Percentiles rank a stretch among this genome's conserved stretches.
These are phyloP conservation scores for Podaxis mareebaensis DNA, from an alignment of 768 basidiomycete species.

Conservation along the genomic window DNA sequence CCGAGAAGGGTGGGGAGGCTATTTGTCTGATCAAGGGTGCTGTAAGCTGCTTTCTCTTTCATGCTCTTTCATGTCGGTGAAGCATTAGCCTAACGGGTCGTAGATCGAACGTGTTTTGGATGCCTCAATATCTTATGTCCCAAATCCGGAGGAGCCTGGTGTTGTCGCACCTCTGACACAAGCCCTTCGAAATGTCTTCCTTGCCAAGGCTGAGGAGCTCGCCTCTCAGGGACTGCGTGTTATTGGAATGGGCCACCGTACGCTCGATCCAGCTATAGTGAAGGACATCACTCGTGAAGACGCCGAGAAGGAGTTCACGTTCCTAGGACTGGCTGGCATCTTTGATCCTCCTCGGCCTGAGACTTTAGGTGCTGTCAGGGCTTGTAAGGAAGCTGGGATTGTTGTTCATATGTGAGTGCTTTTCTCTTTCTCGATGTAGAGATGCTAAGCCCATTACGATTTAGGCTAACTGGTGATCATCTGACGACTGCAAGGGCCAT, in stretches of 20 bases:
- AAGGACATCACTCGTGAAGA: slow-evolving; percentile 37
- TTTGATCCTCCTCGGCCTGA: slow-evolving; percentile 59
- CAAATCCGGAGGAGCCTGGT: slow-evolving; percentile 27
- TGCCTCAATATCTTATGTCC: slow-evolving; percentile 37
- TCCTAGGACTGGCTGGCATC: slow-evolving; percentile 58
- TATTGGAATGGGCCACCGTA: slow-evolving; percentile 35
- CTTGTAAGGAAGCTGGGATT: slow-evolving; percentile 53
- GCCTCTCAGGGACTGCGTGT: slow-evolving; percentile 43
- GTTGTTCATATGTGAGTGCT: slow-evolving; percentile 41
- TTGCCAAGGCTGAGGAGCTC: slow-evolving; percentile 36
- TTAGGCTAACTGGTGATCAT: slow-evolving; percentile 56
- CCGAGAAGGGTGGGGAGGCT: slow-evolving; percentile 22
- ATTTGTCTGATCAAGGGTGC: slow-evolving; percentile 38
- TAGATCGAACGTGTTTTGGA: slow-evolving; percentile 51
- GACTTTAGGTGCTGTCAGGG: slow-evolving; percentile 49
- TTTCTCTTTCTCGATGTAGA: not conserved
- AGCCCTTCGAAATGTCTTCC: slow-evolving; percentile 26
- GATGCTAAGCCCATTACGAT: slow-evolving; percentile 15
- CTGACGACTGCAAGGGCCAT: slow-evolving; percentile 54
- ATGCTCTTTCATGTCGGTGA: not conserved
- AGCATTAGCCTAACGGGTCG: not conserved
- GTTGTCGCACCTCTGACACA: slow-evolving; percentile 29
- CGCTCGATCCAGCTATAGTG: slow-evolving; percentile 22
- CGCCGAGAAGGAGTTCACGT: slow-evolving; percentile 46
- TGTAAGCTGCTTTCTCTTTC: slow-evolving; percentile 22